These are phyloP conservation scores for Teratosphaeria gauchensis DNA, from an alignment of 2,329 filamentous ascomycete species.

Conservation along the genomic window DNA sequence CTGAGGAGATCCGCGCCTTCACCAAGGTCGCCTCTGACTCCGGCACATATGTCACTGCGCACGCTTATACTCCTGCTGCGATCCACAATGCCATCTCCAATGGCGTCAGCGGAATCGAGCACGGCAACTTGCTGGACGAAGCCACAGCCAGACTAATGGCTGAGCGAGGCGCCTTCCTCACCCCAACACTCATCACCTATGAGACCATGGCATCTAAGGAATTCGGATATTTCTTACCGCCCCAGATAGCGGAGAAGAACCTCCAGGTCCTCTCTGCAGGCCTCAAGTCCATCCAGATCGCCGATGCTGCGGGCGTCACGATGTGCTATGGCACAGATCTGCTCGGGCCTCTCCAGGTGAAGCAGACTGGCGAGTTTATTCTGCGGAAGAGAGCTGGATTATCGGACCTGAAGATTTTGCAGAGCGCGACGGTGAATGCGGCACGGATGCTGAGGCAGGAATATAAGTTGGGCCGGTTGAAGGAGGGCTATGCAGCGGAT, in stretches of 20 bases:
- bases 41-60: conserved; percentile 47
- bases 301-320: conserved; percentile 42
- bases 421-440: conserved; percentile 44
- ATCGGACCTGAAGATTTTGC: conserved; percentile 35
- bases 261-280: conserved; percentile 40
- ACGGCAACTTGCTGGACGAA: conserved; percentile 54
- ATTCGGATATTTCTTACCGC: conserved; percentile 36
- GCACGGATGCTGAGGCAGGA: conserved; percentile 42
- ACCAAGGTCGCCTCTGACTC: conserved; percentile 39
- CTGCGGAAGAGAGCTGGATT: conserved; percentile 37
- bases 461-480: conserved; percentile 41
- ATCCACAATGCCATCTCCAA: conserved; percentile 48
- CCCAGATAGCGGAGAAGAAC: conserved; percentile 41
- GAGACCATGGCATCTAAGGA: conserved; percentile 38
- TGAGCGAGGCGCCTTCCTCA: conserved; percentile 40
- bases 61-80: conserved; percentile 47
- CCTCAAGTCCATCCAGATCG: conserved; percentile 39
- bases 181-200: conserved; percentile 46
- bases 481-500: conserved; percentile 44
- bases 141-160: conserved; percentile 43
- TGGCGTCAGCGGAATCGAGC: conserved; percentile 48
- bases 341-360: conserved; percentile 39
- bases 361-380: conserved; percentile 43
- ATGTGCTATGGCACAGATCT: conserved; percentile 50
- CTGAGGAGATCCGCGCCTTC: conserved; percentile 48